These are phyloP conservation scores for Corymbia calophylla DNA, from an alignment of 441 rosid species.

Conservation along the genomic window DNA sequence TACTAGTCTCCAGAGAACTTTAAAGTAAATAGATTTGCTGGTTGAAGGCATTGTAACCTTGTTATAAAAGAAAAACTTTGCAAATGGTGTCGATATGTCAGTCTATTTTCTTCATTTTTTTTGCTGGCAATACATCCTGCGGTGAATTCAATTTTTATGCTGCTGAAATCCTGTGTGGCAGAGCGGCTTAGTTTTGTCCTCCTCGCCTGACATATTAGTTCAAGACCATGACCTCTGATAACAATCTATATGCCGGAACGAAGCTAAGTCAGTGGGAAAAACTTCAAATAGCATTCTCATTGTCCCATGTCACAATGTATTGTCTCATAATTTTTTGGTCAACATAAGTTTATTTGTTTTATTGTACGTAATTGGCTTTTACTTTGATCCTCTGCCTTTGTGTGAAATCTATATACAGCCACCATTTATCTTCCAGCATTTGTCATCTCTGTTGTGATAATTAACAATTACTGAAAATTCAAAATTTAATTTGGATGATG, in stretches of 20 bases:
- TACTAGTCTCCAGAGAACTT: background rate
- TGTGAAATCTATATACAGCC: background rate
- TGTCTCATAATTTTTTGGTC: background rate
- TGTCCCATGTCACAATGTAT: background rate
- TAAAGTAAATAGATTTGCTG: background rate
- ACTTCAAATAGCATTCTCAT: background rate
- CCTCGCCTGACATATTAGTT: background rate
- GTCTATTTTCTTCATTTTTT: background rate
- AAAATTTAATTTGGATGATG: background rate
- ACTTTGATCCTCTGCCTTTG: background rate
- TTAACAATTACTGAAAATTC: background rate
- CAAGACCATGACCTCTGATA: background rate
- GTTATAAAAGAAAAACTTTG: background rate
- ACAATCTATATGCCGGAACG: background rate
- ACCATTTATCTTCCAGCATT: background rate
- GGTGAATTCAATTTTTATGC: background rate
- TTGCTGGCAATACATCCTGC: background rate
- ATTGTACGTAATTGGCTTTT: background rate
- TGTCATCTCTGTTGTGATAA: background rate
- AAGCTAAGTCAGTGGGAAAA: background rate
- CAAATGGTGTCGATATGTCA: background rate
- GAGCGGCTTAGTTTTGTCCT: background rate
- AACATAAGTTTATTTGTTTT: background rate
- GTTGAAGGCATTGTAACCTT: background rate
- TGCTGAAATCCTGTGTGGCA: background rate